A percentile compares a stretch with the other conserved stretches of the same genome.
phyloP scores from a whole-genome alignment of 2,329 filamentous ascomycete genomes.

The Neofusicoccum sp. region DNA sequence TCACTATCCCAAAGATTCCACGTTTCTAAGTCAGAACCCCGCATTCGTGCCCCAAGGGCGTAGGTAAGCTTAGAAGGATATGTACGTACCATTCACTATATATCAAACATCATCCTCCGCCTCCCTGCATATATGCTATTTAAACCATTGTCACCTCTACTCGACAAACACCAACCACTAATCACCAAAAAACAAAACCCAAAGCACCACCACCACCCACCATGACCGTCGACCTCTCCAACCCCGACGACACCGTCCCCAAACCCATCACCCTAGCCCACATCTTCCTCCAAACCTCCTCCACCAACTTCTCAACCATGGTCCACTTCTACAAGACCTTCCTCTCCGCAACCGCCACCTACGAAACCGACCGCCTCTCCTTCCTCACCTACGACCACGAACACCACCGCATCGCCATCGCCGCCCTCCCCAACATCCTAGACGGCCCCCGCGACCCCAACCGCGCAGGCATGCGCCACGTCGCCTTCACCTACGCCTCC shows the following conservation, averaged over 20 bases:
- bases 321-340: conserved; percentile 39
- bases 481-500: conserved; percentile 43
- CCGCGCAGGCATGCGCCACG: conserved; percentile 37
- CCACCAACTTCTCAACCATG: conserved; percentile 30
- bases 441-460: not conserved
- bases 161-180: not conserved
- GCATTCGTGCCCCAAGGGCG: not conserved
- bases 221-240: not conserved
- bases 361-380: conserved; percentile 24
- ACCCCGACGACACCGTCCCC: not conserved
- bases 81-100: not conserved
- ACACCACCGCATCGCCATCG: conserved; percentile 49
- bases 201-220: not conserved
- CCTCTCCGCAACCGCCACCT: conserved; percentile 33
- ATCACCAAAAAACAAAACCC: too few relatives aligned
- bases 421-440: not conserved
- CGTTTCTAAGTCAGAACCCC: not conserved
- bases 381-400: conserved; percentile 49
- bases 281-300: conserved; percentile 28
- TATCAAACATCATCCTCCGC: not conserved
- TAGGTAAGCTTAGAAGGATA: not conserved
- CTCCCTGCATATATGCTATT: not conserved
- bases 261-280: conserved; percentile 17
- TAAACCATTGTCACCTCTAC: not conserved
- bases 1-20: not conserved